Conservation (phyloP, 169 alveolate genomes). For the Eimeria falciformis region DNA sequence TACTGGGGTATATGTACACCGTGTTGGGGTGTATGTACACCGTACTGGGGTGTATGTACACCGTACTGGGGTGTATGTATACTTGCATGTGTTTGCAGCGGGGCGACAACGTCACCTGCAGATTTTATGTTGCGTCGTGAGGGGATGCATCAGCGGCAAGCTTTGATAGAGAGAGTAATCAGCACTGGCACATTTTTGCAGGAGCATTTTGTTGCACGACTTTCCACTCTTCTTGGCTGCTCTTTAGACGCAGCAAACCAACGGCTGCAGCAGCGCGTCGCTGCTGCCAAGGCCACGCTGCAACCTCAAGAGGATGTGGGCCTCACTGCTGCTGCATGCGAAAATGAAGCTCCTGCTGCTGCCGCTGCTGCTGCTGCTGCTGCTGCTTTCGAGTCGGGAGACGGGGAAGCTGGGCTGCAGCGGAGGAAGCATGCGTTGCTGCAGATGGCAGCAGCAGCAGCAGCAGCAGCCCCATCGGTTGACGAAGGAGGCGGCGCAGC, state of each 20-base stretch:
- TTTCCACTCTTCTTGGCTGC: conserved; percentile 36
- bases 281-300: not conserved
- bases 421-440: conserved; percentile 57
- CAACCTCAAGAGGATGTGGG: not conserved
- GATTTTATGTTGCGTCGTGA: conserved; percentile 35
- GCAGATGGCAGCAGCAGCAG: conserved; percentile 68
- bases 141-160: conserved; percentile 26
- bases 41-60: not conserved
- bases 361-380: conserved; percentile 61
- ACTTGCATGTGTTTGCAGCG: conserved; percentile 52
- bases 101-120: conserved; percentile 55
- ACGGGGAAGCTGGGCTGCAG: conserved; percentile 43
- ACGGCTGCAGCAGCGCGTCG: conserved; percentile 45
- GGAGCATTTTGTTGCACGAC: conserved; percentile 36
- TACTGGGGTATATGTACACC: not conserved
- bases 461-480: conserved; percentile 27
- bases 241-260: conserved; percentile 9
- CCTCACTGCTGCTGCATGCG: not conserved
- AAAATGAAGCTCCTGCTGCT: not conserved
- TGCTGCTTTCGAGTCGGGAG: conserved; percentile 20
- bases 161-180: not conserved
- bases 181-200: conserved; percentile 59
- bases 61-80: not conserved
- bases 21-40: not conserved
- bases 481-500: not conserved